These are phyloP conservation scores for Bryum argenteum DNA, from an alignment of 225 moss, liverwort and hornwort genomes.

Conservation along the genomic window DNA sequence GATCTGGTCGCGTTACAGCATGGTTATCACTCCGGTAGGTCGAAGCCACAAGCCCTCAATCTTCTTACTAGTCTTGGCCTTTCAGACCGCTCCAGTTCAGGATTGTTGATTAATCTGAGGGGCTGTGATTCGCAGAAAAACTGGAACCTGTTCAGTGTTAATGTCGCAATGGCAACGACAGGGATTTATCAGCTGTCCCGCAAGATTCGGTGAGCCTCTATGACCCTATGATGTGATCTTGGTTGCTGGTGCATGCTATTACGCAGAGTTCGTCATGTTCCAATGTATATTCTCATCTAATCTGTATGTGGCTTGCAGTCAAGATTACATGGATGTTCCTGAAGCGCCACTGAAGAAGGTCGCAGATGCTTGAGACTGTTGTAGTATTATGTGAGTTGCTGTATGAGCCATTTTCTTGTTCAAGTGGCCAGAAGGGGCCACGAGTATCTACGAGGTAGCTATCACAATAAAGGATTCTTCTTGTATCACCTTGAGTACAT, in stretches of 20 bases:
- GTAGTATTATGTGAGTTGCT: constrained; percentile 33
- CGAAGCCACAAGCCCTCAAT: not conserved
- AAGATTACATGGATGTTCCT: constrained; percentile 62
- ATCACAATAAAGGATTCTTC: constrained; percentile 36
- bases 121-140: constrained; percentile 71
- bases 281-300: constrained; percentile 9
- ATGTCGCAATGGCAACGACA: constrained; percentile 80
- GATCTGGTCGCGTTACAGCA: constrained; percentile 94
- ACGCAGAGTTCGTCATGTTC: not conserved
- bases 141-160: constrained; percentile 95
- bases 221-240: not conserved
- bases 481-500: constrained; percentile 22
- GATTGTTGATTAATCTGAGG: constrained; percentile 12
- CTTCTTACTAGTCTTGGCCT: not conserved
- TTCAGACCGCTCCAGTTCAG: not conserved
- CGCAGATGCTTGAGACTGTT: constrained; percentile 36
- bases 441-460: constrained; percentile 22
- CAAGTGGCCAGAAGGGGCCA: constrained; percentile 22
- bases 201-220: constrained; percentile 63
- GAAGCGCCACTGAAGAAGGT: constrained; percentile 51
- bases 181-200: constrained; percentile 89
- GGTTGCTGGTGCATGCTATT: not conserved
- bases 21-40: constrained; percentile 91
- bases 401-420: constrained; percentile 28
- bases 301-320: constrained; percentile 47